Conservation (phyloP, 169 alveolate genomes). For the Babesia bigemina region DNA sequence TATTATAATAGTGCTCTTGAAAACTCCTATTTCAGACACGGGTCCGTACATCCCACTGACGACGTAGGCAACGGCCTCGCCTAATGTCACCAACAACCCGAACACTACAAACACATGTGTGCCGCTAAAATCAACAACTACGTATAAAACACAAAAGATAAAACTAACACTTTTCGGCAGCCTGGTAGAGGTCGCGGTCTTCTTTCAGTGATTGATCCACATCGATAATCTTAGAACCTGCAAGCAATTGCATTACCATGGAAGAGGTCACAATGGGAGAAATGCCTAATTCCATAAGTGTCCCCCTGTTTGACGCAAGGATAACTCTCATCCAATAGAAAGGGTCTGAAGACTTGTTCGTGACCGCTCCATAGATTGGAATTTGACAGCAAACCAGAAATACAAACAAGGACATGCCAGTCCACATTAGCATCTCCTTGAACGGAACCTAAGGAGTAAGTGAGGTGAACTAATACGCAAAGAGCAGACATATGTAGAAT, state of each 20-base stretch:
- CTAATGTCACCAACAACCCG: conserved; percentile 97
- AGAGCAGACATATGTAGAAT: too few species aligned
- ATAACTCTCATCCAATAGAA: conserved; percentile 99
- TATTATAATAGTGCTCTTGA: conserved; percentile 95
- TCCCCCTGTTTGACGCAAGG: conserved; percentile 98
- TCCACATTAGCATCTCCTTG: conserved; percentile 97
- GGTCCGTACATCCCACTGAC: conserved; percentile 98
- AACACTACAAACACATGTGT: conserved; percentile 74
- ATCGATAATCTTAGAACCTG: conserved; percentile 98
- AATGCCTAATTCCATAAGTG: conserved; percentile 98
- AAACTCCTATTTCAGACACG: conserved; percentile 94
- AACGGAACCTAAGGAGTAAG: conserved; percentile 78
- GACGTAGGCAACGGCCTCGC: conserved; percentile 99
- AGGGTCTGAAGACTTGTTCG: conserved; percentile 95
- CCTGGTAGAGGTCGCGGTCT: conserved; percentile 97
- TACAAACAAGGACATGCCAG: conserved; percentile 94
- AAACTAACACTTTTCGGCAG: conserved; percentile 86
- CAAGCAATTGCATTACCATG: conserved; percentile 99
- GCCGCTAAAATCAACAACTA: not conserved
- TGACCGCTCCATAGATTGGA: conserved; percentile 98
- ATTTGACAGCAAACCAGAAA: conserved; percentile 97
- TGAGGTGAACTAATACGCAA: not conserved
- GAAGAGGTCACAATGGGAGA: conserved; percentile 98
- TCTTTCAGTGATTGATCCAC: conserved; percentile 97
- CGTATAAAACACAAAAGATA: conserved; percentile 11